phyloP scores from a whole-genome alignment of 495 filamentous ascomycete species.

The Amorphotheca resinae region DNA sequence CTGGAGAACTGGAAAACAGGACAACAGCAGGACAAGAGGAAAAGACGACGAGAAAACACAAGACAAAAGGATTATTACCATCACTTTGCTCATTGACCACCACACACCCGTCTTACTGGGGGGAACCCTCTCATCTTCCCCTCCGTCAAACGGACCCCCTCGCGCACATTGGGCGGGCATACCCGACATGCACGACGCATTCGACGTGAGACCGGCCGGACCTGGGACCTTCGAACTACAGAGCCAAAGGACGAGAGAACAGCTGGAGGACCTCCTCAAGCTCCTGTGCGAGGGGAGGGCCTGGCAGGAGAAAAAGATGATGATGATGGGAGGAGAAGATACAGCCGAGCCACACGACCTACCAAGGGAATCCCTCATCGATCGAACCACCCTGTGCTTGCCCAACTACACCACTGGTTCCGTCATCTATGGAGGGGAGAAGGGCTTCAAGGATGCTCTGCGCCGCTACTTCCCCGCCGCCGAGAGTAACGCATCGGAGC shows the following conservation, averaged over 20 bases:
- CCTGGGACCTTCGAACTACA: slow-evolving; percentile 14
- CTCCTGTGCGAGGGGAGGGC: too few relatives aligned
- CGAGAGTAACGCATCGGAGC: slow-evolving; percentile 51
- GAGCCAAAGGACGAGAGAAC: slow-evolving; percentile 11
- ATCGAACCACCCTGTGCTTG: slow-evolving; percentile 32
- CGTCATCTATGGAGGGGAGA: slow-evolving; percentile 35
- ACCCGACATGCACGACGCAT: slow-evolving; percentile 5
- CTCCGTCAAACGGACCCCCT: too few relatives aligned
- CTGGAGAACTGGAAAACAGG: too few relatives aligned
- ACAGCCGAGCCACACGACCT: slow-evolving; percentile 2
- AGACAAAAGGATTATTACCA: too few relatives aligned
- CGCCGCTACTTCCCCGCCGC: slow-evolving; percentile 30
- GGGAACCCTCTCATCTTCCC: too few relatives aligned
- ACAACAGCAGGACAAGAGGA: too few relatives aligned
- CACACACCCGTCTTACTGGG: too few relatives aligned
- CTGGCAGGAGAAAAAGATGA: slow-evolving; percentile 10
- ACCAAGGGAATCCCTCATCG: slow-evolving; percentile 7
- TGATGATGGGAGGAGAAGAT: slow-evolving; percentile 5
- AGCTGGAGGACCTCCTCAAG: too few relatives aligned
- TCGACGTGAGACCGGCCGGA: slow-evolving; percentile 10
- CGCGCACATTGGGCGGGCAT: too few relatives aligned
- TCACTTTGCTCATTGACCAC: too few relatives aligned
- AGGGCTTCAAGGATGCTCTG: slow-evolving; percentile 31
- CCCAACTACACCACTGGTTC: slow-evolving; percentile 26
- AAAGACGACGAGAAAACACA: too few relatives aligned